Conservation (phyloP, 148 eudicot species). For the Cornus suecica region DNA sequence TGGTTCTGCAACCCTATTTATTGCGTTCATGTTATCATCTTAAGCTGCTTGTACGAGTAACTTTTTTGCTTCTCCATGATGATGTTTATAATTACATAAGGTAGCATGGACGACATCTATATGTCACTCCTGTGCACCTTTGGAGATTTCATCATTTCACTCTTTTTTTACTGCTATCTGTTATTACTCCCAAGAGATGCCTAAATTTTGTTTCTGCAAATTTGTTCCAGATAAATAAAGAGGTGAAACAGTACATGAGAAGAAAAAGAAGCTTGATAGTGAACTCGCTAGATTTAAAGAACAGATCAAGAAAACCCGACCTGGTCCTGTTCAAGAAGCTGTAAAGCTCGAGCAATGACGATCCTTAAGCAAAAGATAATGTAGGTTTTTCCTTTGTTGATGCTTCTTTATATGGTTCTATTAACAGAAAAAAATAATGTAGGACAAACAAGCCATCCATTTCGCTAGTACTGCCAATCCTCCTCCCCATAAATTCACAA, state of each 20-base stretch:
- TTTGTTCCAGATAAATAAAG: slow-evolving; percentile 69
- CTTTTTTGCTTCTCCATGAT: not conserved
- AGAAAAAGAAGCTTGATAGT: slow-evolving; percentile 85
- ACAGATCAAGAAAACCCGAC: slow-evolving; percentile 91
- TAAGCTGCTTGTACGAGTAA: too few species aligned
- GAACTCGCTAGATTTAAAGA: slow-evolving; percentile 87
- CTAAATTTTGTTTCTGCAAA: not conserved
- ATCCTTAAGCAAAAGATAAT: slow-evolving; percentile 91
- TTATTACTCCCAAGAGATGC: not conserved
- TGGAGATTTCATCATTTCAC: not conserved
- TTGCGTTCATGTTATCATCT: too few species aligned
- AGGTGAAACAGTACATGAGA: slow-evolving; percentile 89
- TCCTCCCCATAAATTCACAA: too few species aligned
- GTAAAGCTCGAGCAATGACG: slow-evolving; percentile 96
- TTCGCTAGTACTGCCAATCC: too few species aligned
- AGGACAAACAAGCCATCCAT: too few species aligned
- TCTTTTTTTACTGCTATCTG: not conserved
- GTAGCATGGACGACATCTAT: not conserved
- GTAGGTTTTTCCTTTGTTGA: slow-evolving; percentile 37
- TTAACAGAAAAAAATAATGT: too few species aligned
- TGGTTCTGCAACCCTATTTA: too few species aligned
- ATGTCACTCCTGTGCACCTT: not conserved
- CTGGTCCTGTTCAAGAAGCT: slow-evolving; percentile 98
- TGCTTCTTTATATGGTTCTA: not conserved
- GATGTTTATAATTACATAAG: not conserved